Evolutionary conservation across 2,329 filamentous ascomycete species (phyloP), one percentile per base, ranked within the genome.

Genomic region (Phyllosticta citriasiana): DNA sequence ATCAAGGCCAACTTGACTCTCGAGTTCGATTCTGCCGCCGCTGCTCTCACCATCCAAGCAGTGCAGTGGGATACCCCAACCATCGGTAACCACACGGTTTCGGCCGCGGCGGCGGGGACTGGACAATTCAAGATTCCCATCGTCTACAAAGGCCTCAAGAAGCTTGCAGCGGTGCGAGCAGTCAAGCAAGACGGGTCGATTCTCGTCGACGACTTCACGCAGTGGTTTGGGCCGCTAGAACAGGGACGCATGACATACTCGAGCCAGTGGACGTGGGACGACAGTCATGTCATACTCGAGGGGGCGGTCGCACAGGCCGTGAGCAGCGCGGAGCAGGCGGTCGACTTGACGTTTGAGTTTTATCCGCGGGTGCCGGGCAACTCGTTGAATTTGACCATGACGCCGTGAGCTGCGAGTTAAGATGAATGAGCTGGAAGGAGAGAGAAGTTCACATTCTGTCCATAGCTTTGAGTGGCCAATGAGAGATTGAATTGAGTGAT

Each of bases 151-250:
- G 83, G 82, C 0, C 64, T 83, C 8, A 71, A 74, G n/a, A 73
- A 75, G 5, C 71, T 79, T 0, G 82, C 82, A 0, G 74, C 82
- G 0, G 76, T 84, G 2, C 80, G 80, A 64, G 80, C 81, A 9
- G 54, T 79, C 4, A 77, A 76, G 22, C 69, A 66, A 1, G 79
- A 82, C 63, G 81, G 80, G 1, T 74, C 70, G 6, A 81, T 76
- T 58, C 67, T 85, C 6, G 75, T 81, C 3, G 83, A 86, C 64
- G 77, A 80, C 57, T 86, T 80, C 80, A 85, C 83, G 0, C 69
- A 76, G 66, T 82, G 76, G 30, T 69, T 84, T 1, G 79, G 79
- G 0, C 74, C 78, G 2, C 67, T 85, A 25, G 81, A 84, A 66
- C 75, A 82, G 64, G 73, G 65, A 0, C 60, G 72, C 8, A 69